Evolutionary conservation across 2,329 filamentous ascomycete species (phyloP).

Genomic region (Colletotrichum sp.): DNA sequence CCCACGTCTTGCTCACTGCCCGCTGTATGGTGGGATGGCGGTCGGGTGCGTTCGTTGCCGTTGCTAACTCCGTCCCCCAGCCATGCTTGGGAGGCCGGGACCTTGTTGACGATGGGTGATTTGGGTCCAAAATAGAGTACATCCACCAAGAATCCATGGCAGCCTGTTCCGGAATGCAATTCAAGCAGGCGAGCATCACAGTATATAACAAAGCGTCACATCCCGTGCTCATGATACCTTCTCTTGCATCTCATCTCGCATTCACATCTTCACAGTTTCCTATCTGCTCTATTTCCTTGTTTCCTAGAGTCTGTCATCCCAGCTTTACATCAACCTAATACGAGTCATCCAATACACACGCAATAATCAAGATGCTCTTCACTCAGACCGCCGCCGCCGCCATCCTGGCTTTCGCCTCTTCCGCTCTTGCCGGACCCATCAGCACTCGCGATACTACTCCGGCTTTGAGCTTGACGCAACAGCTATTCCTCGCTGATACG

Average conservation of each 20-base stretch:
- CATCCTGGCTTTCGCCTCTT: conserved; percentile 44
- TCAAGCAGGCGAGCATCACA: not conserved
- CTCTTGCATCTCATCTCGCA: not conserved
- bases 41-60: not conserved
- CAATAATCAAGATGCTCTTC: conserved; percentile 34
- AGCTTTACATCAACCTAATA: not conserved
- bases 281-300: not conserved
- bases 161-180: not conserved
- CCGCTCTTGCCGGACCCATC: conserved; percentile 30
- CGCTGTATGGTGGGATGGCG: not conserved
- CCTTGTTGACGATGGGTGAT: not conserved
- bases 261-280: not conserved
- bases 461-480: conserved; percentile 31
- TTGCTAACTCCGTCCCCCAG: not conserved
- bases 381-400: conserved; percentile 34
- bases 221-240: not conserved
- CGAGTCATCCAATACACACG: not conserved
- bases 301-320: not conserved
- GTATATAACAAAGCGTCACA: conserved; percentile 8
- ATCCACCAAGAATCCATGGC: not conserved
- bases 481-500: conserved; percentile 45
- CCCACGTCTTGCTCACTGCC: not conserved
- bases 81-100: not conserved
- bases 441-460: conserved; percentile 11
- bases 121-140: conserved; percentile 7